Evolutionary conservation across 2,329 filamentous ascomycete genomes (phyloP).

Genomic region (Dothistroma pini): DNA sequence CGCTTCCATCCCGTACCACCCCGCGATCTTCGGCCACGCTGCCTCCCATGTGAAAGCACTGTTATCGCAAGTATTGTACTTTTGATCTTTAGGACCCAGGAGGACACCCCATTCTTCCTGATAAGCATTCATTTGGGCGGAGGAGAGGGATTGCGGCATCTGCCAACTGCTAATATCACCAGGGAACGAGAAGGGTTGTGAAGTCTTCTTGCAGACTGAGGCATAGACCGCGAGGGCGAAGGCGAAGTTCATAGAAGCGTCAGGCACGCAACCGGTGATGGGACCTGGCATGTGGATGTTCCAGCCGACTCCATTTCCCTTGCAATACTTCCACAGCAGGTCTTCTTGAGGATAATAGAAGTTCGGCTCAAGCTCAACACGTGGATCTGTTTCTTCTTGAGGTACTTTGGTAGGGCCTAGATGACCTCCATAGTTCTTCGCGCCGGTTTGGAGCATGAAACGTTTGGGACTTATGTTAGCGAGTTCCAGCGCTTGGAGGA

Average conservation of each 20-base stretch:
- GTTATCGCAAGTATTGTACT: conserved; percentile 50
- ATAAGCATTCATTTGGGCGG: conserved; percentile 48
- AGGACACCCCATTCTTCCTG: conserved; percentile 51
- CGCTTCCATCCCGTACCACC: conserved; percentile 42
- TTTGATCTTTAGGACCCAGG: conserved; percentile 40
- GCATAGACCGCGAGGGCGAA: conserved; percentile 51
- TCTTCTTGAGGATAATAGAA: conserved; percentile 58
- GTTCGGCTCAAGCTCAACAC: conserved; percentile 45
- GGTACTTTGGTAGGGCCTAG: conserved; percentile 46
- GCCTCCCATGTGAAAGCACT: conserved; percentile 48
- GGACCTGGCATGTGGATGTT: conserved; percentile 48
- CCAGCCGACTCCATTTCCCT: conserved; percentile 39
- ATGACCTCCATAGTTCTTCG: conserved; percentile 52
- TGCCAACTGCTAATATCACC: conserved; percentile 48
- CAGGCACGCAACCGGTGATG: conserved; percentile 45
- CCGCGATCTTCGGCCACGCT: conserved; percentile 48
- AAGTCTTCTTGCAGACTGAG: conserved; percentile 42
- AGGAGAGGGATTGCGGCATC: conserved; percentile 39
- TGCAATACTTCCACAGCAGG: conserved; percentile 43
- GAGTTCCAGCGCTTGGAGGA: conserved; percentile 44
- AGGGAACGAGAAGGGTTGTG: conserved; percentile 44
- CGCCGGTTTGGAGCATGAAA: conserved; percentile 51
- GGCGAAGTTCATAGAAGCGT: conserved; percentile 51
- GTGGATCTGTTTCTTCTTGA: conserved; percentile 48
- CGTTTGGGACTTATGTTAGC: conserved; percentile 45